Percentiles rank a stretch among this genome's conserved stretches.
phyloP scores from a whole-genome alignment of 805 yeast species.

The Zygoascus ofunaensis region DNA sequence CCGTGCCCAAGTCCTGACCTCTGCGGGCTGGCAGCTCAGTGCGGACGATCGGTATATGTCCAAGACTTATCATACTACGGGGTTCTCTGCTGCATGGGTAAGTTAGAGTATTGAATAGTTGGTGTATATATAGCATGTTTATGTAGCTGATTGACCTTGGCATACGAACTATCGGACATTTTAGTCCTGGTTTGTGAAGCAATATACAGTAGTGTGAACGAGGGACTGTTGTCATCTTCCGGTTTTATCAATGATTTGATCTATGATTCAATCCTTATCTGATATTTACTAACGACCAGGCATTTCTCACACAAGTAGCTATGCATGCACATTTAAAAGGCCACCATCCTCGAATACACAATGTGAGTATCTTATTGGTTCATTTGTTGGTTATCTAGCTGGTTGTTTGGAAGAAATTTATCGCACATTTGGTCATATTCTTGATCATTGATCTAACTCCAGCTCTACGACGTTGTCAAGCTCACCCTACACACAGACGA shows the following conservation, averaged over 20 bases:
- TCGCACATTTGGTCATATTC: too few relatives aligned
- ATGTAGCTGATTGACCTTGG: too few relatives aligned
- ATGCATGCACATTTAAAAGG: constrained; percentile 17
- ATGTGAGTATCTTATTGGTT: constrained; percentile 10
- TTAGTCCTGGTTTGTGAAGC: too few relatives aligned
- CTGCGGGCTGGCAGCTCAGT: constrained; percentile 10
- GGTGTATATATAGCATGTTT: too few relatives aligned
- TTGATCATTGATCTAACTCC: constrained; percentile 8
- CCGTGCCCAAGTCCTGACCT: background rate
- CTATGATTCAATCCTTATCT: background rate
- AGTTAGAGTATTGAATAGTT: background rate
- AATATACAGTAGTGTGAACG: too few relatives aligned
- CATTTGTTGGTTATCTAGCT: background rate
- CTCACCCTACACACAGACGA: constrained; percentile 17
- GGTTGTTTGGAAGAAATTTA: too few relatives aligned
- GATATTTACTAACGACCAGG: constrained; percentile 7
- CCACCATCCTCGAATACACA: constrained; percentile 19
- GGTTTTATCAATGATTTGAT: too few relatives aligned
- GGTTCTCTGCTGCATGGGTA: constrained; percentile 17
- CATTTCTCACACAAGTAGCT: constrained; percentile 20
- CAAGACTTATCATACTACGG: constrained; percentile 10
- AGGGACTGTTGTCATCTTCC: too few relatives aligned
- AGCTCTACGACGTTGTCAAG: constrained; percentile 17
- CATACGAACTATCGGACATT: too few relatives aligned
- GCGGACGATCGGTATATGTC: constrained; percentile 4